Conservation (phyloP, 2,329 filamentous ascomycete genomes). For the Botrytis porri region DNA sequence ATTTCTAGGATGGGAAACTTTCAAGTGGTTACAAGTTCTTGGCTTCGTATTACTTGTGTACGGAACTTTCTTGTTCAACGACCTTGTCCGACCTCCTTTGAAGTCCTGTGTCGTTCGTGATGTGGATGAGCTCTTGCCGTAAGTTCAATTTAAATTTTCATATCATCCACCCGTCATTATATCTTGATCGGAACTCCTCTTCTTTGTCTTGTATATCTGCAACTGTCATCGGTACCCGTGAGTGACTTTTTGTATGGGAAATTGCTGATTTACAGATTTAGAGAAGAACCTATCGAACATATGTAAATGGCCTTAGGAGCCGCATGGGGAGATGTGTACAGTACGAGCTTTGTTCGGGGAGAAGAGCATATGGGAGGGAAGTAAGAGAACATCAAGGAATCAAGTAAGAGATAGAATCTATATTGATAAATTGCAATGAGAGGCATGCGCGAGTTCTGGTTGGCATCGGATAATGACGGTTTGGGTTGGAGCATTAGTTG, state of each 20-base stretch:
- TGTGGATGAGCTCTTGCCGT: conserved; percentile 64
- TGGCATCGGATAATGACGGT: conserved; percentile 2
- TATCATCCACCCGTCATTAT: neutral
- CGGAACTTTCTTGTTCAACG: conserved; percentile 95
- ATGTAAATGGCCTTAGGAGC: conserved; percentile 20
- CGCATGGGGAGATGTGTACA: neutral
- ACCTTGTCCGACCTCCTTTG: conserved; percentile 80
- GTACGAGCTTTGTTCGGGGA: neutral
- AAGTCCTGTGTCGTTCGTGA: conserved; percentile 59
- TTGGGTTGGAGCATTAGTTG: neutral
- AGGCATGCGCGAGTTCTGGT: neutral
- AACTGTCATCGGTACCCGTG: neutral
- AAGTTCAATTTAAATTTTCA: neutral
- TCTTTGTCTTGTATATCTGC: neutral
- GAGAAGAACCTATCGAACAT: conserved; percentile 80
- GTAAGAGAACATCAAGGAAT: neutral
- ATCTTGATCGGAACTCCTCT: neutral
- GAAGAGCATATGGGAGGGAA: neutral
- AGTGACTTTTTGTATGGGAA: neutral
- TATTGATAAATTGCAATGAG: conserved; percentile 11
- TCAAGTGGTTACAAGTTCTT: conserved; percentile 92
- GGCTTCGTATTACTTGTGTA: conserved; percentile 91
- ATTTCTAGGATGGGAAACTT: conserved; percentile 90
- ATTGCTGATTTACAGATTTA: neutral
- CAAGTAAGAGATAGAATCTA: neutral